Percentiles rank a stretch among this genome's conserved stretches.
phyloP scores from a whole-genome alignment of 140 eudicot genomes.

The Oenanthe javanica region DNA sequence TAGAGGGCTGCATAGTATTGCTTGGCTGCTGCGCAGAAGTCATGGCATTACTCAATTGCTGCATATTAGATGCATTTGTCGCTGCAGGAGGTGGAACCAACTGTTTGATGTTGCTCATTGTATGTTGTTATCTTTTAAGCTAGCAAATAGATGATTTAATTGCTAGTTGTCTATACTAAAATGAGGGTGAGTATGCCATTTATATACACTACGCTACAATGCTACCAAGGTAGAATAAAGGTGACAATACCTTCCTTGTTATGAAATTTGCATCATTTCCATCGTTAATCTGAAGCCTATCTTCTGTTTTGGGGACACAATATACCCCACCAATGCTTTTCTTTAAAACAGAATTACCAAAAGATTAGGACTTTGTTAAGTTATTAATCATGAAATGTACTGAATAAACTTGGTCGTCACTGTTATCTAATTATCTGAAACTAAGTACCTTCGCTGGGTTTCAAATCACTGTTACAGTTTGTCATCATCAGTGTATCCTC shows the following conservation, averaged over 20 bases:
- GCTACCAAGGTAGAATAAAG: neutral
- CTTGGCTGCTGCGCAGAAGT: constrained; percentile 2
- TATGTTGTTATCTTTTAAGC: neutral
- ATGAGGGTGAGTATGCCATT: neutral
- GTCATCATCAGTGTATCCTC: neutral
- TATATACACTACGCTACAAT: neutral
- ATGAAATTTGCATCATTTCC: neutral
- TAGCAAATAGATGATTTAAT: neutral
- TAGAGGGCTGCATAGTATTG: neutral
- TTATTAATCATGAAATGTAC: neutral
- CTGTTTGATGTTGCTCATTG: constrained; percentile 9
- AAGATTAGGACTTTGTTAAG: neutral
- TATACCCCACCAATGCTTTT: neutral
- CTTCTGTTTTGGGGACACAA: neutral
- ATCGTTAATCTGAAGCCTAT: constrained; percentile 8
- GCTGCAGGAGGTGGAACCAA: constrained; percentile 6
- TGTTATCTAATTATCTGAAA: neutral
- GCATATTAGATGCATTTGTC: neutral
- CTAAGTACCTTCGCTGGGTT: neutral
- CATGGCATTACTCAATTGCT: constrained; percentile 4
- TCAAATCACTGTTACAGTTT: neutral
- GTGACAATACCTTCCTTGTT: neutral
- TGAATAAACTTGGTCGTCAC: neutral
- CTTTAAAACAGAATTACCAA: neutral
- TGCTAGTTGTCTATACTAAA: neutral